Evolutionary conservation across 768 basidiomycete species (phyloP), one percentile per base, ranked within the genome.

Genomic region (Boletus subparvulus): DNA sequence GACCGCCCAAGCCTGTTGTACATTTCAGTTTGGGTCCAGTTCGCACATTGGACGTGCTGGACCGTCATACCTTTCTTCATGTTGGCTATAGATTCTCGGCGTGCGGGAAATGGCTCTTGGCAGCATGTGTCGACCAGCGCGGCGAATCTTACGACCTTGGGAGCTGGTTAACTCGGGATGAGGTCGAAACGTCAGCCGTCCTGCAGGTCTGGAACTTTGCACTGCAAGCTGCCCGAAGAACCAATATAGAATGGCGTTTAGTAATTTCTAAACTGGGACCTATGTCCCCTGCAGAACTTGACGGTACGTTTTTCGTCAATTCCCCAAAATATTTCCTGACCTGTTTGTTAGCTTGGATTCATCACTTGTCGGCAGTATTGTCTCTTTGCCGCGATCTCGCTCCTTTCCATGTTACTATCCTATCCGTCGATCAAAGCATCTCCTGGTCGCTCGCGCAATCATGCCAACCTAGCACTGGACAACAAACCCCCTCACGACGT

Each of bases 191-290:
- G 14, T 82, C 82, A 56, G 70, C 83, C 4, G 78, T 86, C 3
- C 74, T 70, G 47, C 83, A 83, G 56, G 77, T 94, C 8, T 92
- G 91, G 90, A 78, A 78, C 14, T 90, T 94, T 69, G 81, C 79
- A 0, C 67, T 80, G 52, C 77, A 80, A 36, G 82, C 88, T 63
- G 83, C 85, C 12, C 78, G 77, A 63, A 82, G 77, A 58, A 86
- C 86, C 12, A 83, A 84, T 65, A 75, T 92, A 21, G 90, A 94
- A 67, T 94, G 92, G 92, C 80, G 87, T 50, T 73, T 94, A 12
- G 84, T 88, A 10, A 76, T 94, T 54, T 74, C 87, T 7, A 90
- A 86, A 65, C 71, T 87, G 4, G 92, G 92, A 0, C 55, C 72
- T 11, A 83, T 93, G 76, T 68, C 72, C 1, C 71, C 77, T 47